Base-by-base conservation (phyloP, 2,329 filamentous ascomycete species). In the Xylaria sp. region DNA sequence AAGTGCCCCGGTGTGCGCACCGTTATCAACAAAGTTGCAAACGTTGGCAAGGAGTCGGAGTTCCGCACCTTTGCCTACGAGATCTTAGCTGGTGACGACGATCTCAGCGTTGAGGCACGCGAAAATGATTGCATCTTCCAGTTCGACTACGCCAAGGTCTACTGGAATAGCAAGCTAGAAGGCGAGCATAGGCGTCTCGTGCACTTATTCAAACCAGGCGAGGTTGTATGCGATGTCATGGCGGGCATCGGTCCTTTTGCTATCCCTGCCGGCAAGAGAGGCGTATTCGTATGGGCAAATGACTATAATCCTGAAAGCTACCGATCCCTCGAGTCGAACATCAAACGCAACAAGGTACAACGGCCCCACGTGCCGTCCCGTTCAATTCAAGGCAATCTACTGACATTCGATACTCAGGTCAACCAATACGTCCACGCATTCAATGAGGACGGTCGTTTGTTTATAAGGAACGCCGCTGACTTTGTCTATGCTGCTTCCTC, bases 141-240 rank as follows among this genome's bases (percentile, higher is more conserved):
- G 59, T 98, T 99, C 77, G 92, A 99, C 80, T 99, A 96, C 77
- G 87, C 91, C 65, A 96, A 96, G 70, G 95, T 99, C 3, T 99
- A 99, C 82, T 99, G 94, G 94, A 99, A 99, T 78, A 93, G 89
- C 72, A 89, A 94, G 69, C 86, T 99, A 14, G 90, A 96, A 72
- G 91, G 88, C 0, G 95, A 99, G 78, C 95, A 99, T 78, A 87
- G 89, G 67, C 85, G 95, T 2, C 81, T 98, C 15, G 87, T 94
- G 62, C 80, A 84, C 55, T 79, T 89, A 57, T 97, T 98, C 80
- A 80, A 87, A 59, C 87, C 90, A 6, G 94, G 95, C 40, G 91
- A 98, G 73, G 93, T 93, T 3, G 91, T 98, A 1, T 95, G 90
- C 79, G 95, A 99, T 77, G 90, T 97, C 67, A 99, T 98, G 94